Percentiles rank a stretch among this genome's conserved stretches.
Conservation (phyloP, 2,329 filamentous ascomycete genomes). For the Claviceps capensis region DNA sequence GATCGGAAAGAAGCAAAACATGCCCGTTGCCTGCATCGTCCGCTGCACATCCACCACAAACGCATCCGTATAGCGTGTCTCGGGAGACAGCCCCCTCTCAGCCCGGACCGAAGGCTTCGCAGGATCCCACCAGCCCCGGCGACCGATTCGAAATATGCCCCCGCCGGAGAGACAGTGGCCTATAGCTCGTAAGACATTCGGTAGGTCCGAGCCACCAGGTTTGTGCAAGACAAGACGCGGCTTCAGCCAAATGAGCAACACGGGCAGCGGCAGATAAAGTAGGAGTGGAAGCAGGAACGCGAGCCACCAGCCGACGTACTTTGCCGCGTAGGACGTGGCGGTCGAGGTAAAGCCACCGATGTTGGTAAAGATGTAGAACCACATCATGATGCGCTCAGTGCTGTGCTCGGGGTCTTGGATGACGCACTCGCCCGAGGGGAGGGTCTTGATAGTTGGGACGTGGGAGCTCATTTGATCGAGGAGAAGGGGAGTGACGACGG, state of each 20-base stretch:
- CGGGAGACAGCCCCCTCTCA: conserved; percentile 29
- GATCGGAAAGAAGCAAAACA: conserved; percentile 28
- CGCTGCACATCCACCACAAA: conserved; percentile 54
- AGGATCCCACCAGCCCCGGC: conserved; percentile 42
- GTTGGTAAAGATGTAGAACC: conserved; percentile 44
- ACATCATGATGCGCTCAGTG: conserved; percentile 52
- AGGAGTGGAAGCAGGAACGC: conserved; percentile 30
- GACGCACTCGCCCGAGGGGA: conserved; percentile 45
- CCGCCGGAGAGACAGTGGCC: conserved; percentile 37
- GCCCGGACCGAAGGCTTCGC: conserved; percentile 40
- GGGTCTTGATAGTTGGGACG: conserved; percentile 21
- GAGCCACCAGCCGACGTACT: conserved; percentile 37
- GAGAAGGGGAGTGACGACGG: conserved; percentile 55
- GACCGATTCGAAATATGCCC: conserved; percentile 37
- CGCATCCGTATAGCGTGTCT: conserved; percentile 45
- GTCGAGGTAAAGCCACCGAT: conserved; percentile 38
- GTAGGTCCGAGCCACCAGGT: conserved; percentile 53
- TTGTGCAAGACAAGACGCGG: conserved; percentile 41
- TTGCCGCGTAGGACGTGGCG: conserved; percentile 37
- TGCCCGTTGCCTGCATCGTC: conserved; percentile 26
- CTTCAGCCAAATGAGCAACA: conserved; percentile 41
- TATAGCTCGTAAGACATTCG: conserved; percentile 43
- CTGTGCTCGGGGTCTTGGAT: conserved; percentile 57
- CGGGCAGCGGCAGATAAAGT: conserved; percentile 45
- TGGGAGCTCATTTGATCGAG: conserved; percentile 51